Evolutionary conservation across 768 basidiomycete genomes (phyloP), one percentile per base, ranked within the genome.

Genomic region (Leccinum uliginosum): DNA sequence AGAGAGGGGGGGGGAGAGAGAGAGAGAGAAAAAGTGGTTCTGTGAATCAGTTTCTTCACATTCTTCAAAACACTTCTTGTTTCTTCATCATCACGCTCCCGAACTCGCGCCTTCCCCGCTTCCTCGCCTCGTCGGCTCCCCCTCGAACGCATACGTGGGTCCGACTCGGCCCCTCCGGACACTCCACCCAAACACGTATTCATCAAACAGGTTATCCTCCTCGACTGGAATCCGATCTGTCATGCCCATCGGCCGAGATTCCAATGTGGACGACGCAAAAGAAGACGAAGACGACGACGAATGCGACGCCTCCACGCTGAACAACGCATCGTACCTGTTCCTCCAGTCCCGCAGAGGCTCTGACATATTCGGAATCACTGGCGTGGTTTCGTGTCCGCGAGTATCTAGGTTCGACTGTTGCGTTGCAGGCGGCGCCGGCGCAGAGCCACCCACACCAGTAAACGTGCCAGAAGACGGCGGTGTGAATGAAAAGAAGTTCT

Each of bases 201-300:
- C 66, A 2, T 67, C 66, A 19, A 62, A 59, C 45, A 40, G 6
- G 10, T 44, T 34, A 6, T 67, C 66, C 30, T 68, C 67, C 0
- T 67, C 59, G 8, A 65, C 46, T 0, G 65, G 66, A 46, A 69
- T 38, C 19, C 67, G 66, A 15, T 48, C 57, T 51, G 55, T 27
- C 19, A 68, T 34, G 10, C 64, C 53, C 51, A 54, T 48, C 2
- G 65, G 65, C 7, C 55, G 59, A 9, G 59, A 17, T 17, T 23
- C 50, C 24, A 62, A 15, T 2, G 29, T 29, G 12, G 65, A 53
- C 9, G 38, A n/a, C 46, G 48, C 35, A 1, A 63, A 65, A 1
- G 57, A 53, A 3, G 56, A 55, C 0, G 59, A 59, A n/a, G 65
- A 63, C n/a, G 62, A 57, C 3, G 64, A 58, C 53, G 66, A 66